Evolutionary conservation across 257 asterid species (phyloP).

Genomic region (Rhazya stricta): DNA sequence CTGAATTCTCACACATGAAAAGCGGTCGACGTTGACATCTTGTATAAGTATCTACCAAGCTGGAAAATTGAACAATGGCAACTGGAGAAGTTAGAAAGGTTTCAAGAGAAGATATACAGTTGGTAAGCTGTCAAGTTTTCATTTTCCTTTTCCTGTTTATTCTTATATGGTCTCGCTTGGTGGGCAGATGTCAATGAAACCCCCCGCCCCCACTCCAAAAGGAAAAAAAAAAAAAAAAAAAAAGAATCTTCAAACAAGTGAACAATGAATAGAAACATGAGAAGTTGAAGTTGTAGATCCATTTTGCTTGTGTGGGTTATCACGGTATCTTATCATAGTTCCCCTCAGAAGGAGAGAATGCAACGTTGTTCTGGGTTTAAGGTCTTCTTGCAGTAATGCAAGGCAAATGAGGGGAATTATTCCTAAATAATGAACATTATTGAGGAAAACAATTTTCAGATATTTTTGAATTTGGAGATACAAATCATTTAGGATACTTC

Average conservation of each 20-base stretch:
- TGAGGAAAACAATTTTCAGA: background rate
- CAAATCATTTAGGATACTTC: background rate
- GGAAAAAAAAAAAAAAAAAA: too few species aligned
- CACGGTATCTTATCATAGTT: background rate
- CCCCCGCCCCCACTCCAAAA: too few species aligned
- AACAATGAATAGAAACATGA: background rate
- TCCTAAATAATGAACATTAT: background rate
- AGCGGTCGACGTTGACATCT: background rate
- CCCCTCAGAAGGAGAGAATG: background rate
- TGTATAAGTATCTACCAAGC: background rate
- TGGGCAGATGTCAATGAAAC: background rate
- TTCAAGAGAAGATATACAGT: slow-evolving; percentile 64
- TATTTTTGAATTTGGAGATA: background rate
- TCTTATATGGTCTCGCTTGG: background rate
- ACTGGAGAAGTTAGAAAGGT: slow-evolving; percentile 55
- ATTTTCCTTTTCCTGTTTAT: background rate
- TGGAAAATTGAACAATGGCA: slow-evolving; percentile 44
- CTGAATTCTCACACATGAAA: background rate
- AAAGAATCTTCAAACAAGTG: background rate
- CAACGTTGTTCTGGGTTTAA: background rate
- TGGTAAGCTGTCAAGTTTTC: slow-evolving; percentile 42
- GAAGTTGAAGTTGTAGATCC: background rate
- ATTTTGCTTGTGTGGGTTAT: background rate
- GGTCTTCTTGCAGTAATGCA: background rate
- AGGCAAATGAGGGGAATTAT: background rate